Percentiles rank a stretch among this genome's conserved stretches.
Conservation (phyloP, 2,329 filamentous ascomycete genomes). For the Albifimbria verrucaria region DNA sequence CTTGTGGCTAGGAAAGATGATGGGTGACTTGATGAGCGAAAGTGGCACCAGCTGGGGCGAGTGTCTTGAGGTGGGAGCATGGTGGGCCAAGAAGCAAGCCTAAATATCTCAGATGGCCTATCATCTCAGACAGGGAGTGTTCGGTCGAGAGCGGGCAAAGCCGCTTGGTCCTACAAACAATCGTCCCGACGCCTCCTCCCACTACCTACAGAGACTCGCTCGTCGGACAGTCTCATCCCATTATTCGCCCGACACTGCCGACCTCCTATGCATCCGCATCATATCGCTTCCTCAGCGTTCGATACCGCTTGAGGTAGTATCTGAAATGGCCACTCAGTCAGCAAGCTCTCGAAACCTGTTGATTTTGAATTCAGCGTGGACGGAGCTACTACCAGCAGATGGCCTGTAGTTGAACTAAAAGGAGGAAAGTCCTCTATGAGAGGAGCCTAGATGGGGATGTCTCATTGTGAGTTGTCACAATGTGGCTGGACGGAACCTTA, state of each 20-base stretch:
- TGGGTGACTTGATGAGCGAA: conserved; percentile 75
- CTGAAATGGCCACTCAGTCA: conserved; percentile 41
- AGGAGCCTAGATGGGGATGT: too few relatives aligned
- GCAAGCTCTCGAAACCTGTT: background rate
- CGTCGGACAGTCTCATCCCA: too few relatives aligned
- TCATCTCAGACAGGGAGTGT: background rate
- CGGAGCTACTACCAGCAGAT: too few relatives aligned
- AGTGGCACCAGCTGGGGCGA: conserved; percentile 79
- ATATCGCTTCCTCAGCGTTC: conserved; percentile 80
- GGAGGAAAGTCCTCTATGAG: too few relatives aligned
- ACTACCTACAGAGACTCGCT: too few relatives aligned
- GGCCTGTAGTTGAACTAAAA: too few relatives aligned
- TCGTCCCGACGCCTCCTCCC: too few relatives aligned
- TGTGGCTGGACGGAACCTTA: too few relatives aligned
- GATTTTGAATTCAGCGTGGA: background rate
- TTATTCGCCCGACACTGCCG: too few relatives aligned
- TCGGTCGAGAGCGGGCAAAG: background rate
- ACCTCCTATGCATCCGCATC: conserved; percentile 39
- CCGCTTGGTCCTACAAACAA: background rate
- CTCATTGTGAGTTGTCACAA: too few relatives aligned
- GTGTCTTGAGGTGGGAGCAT: conserved; percentile 82
- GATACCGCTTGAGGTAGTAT: conserved; percentile 90
- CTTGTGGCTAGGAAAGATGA: conserved; percentile 83
- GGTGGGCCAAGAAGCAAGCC: conserved; percentile 75
- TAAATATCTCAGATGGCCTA: too few relatives aligned